phyloP scores from a whole-genome alignment of 306 rosid species.

The Betula pendula region DNA sequence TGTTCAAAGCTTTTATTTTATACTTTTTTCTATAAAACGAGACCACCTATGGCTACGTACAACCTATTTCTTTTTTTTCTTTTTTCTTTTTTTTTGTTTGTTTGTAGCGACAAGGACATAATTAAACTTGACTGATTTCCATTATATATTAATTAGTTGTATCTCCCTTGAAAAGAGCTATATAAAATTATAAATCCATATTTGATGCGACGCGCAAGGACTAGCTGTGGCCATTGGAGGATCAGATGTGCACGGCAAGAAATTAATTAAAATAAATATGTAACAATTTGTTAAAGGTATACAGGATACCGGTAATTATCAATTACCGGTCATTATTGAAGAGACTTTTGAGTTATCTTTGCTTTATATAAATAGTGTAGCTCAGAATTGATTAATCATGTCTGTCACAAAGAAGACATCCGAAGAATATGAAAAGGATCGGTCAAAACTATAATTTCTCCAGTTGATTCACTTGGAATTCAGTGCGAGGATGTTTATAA shows the following conservation, averaged over 20 bases:
- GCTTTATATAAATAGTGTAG: background rate
- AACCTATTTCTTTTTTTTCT: background rate
- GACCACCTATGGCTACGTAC: background rate
- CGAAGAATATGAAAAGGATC: background rate
- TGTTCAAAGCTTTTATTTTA: background rate
- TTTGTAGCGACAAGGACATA: background rate
- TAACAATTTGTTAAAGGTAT: too few relatives aligned
- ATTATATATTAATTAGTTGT: background rate
- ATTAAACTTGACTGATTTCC: background rate
- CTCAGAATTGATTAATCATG: conserved; percentile 9
- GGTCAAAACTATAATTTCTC: too few relatives aligned
- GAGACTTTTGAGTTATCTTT: conserved; percentile 9
- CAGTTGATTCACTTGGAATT: too few relatives aligned
- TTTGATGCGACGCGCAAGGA: background rate
- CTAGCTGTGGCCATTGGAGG: background rate
- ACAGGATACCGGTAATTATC: too few relatives aligned
- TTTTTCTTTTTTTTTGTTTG: background rate
- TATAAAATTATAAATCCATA: background rate
- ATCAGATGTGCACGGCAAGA: background rate
- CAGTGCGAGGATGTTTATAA: too few relatives aligned
- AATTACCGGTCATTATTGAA: background rate
- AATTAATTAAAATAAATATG: background rate
- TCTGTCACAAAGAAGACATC: background rate
- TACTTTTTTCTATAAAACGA: background rate
- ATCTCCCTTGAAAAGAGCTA: background rate